Percentiles rank a stretch among this genome's conserved stretches.
These are phyloP conservation scores for Chlorella sp. DNA, from an alignment of 139 green algal genomes.

Conservation along the genomic window DNA sequence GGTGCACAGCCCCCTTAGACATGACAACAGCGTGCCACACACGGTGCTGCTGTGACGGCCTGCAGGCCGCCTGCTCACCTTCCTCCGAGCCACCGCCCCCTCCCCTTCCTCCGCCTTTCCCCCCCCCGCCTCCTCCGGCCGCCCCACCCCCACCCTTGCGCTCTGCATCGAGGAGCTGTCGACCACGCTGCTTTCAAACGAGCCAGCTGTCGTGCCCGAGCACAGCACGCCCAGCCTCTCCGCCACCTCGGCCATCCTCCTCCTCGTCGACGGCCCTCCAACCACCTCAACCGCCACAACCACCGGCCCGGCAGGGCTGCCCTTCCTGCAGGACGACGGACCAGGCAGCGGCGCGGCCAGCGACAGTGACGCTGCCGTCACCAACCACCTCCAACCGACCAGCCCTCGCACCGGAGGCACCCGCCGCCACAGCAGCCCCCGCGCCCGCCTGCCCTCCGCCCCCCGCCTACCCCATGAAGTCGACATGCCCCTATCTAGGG, in stretches of 20 bases:
- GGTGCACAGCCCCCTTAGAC: too few relatives aligned
- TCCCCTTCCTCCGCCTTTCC: not conserved
- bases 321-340: not conserved
- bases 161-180: not conserved
- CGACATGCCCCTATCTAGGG: too few relatives aligned
- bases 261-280: not conserved
- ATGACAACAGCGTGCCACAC: too few relatives aligned
- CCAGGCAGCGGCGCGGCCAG: too few relatives aligned
- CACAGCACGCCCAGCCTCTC: not conserved
- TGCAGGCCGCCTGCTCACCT: not conserved
- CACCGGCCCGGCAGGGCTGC: not conserved
- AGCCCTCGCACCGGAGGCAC: too few relatives aligned
- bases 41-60: not conserved
- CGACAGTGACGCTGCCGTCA: not conserved
- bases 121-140: not conserved
- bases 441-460: too few relatives aligned
- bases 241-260: not conserved
- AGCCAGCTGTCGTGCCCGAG: not conserved
- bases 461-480: too few relatives aligned
- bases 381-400: too few relatives aligned
- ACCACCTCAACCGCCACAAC: too few relatives aligned
- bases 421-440: too few relatives aligned
- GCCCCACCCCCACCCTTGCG: not conserved
- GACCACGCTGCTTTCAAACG: not conserved
- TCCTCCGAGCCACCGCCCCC: not conserved